Evolutionary conservation across 192 early-diverging fungal genomes (phyloP), one percentile per base, ranked within the genome.

Genomic region (Mortierella alpina): DNA sequence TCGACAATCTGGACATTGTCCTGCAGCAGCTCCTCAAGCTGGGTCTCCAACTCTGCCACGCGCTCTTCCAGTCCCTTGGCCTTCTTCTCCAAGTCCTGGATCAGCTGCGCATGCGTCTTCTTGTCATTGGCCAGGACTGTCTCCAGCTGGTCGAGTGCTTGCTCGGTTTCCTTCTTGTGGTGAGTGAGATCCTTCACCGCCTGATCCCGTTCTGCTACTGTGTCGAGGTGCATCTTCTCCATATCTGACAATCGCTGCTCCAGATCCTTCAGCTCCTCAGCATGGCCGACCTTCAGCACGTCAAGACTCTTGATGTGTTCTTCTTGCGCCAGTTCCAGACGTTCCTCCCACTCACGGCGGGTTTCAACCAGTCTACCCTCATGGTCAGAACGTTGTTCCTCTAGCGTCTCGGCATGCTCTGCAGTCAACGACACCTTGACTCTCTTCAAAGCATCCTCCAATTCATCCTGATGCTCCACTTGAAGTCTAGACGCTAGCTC

Each of bases 1-100:
- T 80, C 77, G 7, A 80, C 77, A 17, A 80, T 80, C 14, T 80
- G 77, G n/a, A 72, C 70, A 31, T 80, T 80, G 31, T 80, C 77
- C 55, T 80, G 77, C 52, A 48, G 68, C 46, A 80, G 60, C 46
- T 80, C 77, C 20, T 63, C 58, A 2, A 68, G 44, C 23, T 72
- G 65, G 0, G 54, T 20, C 49, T 80, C 70, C 2, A 72, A 47
- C 45, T 72, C 66, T 2, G 52, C 44, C 9, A 72, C 49, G 5
- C 66, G 70, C 1, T 40, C 65, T 31, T 80, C 59, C 17, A 72
- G 31, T n/a, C 56, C 18, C 70, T 72, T 80, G 59, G 70, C 40
- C 53, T 80, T 80, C 23, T 49, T 12, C 40, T 80, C 77, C 17
- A 80, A 48, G 18, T 61, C 70, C 22, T 64, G 58, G 45, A 80